Conservation (phyloP, 306 rosid genomes). For the Fragaria vesca region DNA sequence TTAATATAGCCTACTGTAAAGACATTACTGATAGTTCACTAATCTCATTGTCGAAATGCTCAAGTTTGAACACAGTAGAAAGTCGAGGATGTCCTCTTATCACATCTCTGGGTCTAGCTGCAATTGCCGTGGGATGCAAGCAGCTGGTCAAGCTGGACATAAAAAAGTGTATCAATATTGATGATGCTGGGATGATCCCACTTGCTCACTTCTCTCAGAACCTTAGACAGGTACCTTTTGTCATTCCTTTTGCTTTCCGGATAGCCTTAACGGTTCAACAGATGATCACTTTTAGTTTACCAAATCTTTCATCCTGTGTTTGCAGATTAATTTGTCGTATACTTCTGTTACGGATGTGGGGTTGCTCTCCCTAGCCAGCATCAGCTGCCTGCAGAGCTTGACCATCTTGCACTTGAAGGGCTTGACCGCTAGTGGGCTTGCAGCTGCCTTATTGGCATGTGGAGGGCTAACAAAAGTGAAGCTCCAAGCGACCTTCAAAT, state of each 20-base stretch:
- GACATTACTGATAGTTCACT: slow-evolving; percentile 63
- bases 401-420: slow-evolving; percentile 72
- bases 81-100: slow-evolving; percentile 75
- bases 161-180: slow-evolving; percentile 73
- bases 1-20: slow-evolving; percentile 78
- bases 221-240: slow-evolving; percentile 72
- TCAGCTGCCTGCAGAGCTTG: slow-evolving; percentile 80
- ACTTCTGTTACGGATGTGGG: slow-evolving; percentile 82
- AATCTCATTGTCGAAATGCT: slow-evolving; percentile 58
- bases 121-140: slow-evolving; percentile 65
- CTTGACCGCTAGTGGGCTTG: slow-evolving; percentile 68
- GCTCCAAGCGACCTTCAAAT: slow-evolving; percentile 69
- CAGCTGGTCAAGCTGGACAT: slow-evolving; percentile 69
- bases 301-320: background rate
- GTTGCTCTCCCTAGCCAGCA: slow-evolving; percentile 75
- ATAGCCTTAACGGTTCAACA: slow-evolving; percentile 10
- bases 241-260: slow-evolving; percentile 8
- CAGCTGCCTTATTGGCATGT: slow-evolving; percentile 72
- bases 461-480: slow-evolving; percentile 76
- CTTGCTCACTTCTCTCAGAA: slow-evolving; percentile 75
- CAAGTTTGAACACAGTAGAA: slow-evolving; percentile 66
- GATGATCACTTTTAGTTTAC: background rate
- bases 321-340: slow-evolving; percentile 91
- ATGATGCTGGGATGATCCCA: slow-evolving; percentile 77
- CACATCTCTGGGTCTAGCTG: slow-evolving; percentile 69